These are phyloP conservation scores for Leccinum pseudoinsigne DNA, from an alignment of 1,284 basidiomycete genomes.

Conservation along the genomic window DNA sequence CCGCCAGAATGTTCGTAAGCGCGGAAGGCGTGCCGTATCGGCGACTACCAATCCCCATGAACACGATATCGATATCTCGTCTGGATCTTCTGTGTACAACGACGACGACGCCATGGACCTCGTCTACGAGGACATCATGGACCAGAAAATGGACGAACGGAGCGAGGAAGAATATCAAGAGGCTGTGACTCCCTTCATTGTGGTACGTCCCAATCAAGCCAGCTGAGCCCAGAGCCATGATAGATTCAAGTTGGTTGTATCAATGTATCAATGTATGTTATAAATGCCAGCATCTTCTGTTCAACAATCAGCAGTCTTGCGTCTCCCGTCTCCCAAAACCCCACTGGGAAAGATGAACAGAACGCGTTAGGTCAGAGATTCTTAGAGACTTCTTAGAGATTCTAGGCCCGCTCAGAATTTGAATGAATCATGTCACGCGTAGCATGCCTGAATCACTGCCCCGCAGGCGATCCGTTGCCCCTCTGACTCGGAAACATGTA, in stretches of 20 bases:
- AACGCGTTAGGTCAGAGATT: background rate
- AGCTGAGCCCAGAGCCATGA: background rate
- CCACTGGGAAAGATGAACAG: background rate
- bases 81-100: too few relatives aligned
- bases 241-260: background rate
- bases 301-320: background rate
- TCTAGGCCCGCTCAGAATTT: background rate
- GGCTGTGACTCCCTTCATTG: background rate
- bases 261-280: background rate
- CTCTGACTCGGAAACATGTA: slow-evolving; percentile 4
- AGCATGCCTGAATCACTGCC: background rate
- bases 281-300: background rate
- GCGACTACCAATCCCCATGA: too few relatives aligned
- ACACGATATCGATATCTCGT: too few relatives aligned
- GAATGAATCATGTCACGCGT: background rate
- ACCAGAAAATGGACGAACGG: too few relatives aligned
- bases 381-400: too few relatives aligned
- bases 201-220: background rate
- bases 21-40: too few relatives aligned
- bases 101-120: too few relatives aligned
- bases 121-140: too few relatives aligned
- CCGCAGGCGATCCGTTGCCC: slow-evolving; percentile 19
- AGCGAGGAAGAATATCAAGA: too few relatives aligned
- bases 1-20: too few relatives aligned
- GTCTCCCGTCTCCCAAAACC: slow-evolving; percentile 1